These are phyloP conservation scores for Henckelia pumila DNA, from an alignment of 257 asterid genomes.

Conservation along the genomic window DNA sequence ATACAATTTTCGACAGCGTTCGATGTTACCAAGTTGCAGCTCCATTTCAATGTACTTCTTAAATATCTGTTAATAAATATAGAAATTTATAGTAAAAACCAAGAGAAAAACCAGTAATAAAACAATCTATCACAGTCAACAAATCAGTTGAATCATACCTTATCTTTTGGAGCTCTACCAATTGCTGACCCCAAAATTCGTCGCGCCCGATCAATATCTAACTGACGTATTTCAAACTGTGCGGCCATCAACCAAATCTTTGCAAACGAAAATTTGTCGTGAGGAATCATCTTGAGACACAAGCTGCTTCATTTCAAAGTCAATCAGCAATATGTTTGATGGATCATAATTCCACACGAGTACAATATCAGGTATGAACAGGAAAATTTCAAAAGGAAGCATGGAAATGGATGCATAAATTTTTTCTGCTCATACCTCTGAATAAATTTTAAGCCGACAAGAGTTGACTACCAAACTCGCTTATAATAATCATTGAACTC, in stretches of 20 bases:
- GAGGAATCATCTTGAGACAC: constrained; percentile 59
- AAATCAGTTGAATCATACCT: constrained; percentile 30
- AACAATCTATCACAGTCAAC: neutral
- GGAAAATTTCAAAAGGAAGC: neutral
- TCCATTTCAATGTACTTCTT: constrained; percentile 96
- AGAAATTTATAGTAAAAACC: constrained; percentile 15
- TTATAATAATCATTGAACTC: neutral
- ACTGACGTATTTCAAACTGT: constrained; percentile 85
- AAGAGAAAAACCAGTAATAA: constrained; percentile 19
- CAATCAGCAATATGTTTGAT: constrained; percentile 14
- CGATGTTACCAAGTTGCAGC: constrained; percentile 83
- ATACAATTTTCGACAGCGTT: constrained; percentile 80
- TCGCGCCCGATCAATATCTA: constrained; percentile 60
- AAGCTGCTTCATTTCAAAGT: constrained; percentile 36
- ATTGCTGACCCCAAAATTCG: constrained; percentile 55
- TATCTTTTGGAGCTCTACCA: constrained; percentile 69
- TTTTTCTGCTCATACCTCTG: neutral
- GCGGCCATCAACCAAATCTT: constrained; percentile 97
- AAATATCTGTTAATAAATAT: constrained; percentile 61
- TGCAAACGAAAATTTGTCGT: constrained; percentile 73
- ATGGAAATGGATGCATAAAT: constrained; percentile 1
- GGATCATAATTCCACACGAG: neutral
- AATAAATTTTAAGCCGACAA: neutral
- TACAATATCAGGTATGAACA: constrained; percentile 7
- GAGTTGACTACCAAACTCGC: neutral